Percentiles rank a stretch among this genome's conserved stretches.
Evolutionary conservation across 768 basidiomycete species (phyloP).

Genomic region (Termitomyces sp.): DNA sequence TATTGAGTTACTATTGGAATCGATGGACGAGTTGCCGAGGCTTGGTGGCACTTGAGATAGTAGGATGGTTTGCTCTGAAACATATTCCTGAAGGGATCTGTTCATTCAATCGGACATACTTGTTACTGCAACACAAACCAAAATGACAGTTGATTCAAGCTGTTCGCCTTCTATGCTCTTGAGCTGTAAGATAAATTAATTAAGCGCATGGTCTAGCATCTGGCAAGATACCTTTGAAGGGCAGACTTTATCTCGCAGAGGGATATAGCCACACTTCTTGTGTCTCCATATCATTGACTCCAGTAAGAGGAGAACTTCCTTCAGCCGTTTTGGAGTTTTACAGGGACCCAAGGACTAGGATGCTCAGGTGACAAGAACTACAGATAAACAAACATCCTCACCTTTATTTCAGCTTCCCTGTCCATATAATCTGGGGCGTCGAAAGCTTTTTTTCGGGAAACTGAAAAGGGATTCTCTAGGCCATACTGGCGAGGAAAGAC

Average conservation of each 20-base stretch:
- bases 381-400: conserved; percentile 19
- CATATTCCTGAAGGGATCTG: conserved; percentile 52
- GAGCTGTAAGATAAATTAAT: conserved; percentile 27
- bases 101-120: not conserved
- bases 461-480: conserved; percentile 55
- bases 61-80: conserved; percentile 65
- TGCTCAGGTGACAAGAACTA: not conserved
- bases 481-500: conserved; percentile 82
- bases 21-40: conserved; percentile 42
- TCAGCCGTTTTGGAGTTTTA: conserved; percentile 77
- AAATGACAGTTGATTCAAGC: conserved; percentile 60
- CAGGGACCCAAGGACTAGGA: conserved; percentile 36
- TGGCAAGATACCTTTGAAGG: conserved; percentile 62
- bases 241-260: conserved; percentile 62
- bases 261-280: conserved; percentile 63
- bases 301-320: conserved; percentile 45
- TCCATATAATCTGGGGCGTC: conserved; percentile 51
- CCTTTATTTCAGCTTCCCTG: conserved; percentile 71
- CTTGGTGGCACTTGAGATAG: conserved; percentile 47
- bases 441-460: conserved; percentile 22
- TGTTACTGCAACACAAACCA: conserved; percentile 36
- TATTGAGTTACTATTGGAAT: conserved; percentile 49
- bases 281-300: conserved; percentile 68
- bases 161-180: conserved; percentile 31
- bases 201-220: not conserved